Percentiles rank a stretch among this genome's conserved stretches.
Conservation (phyloP, 2,329 filamentous ascomycete genomes). For the Hypoxylon sp. region DNA sequence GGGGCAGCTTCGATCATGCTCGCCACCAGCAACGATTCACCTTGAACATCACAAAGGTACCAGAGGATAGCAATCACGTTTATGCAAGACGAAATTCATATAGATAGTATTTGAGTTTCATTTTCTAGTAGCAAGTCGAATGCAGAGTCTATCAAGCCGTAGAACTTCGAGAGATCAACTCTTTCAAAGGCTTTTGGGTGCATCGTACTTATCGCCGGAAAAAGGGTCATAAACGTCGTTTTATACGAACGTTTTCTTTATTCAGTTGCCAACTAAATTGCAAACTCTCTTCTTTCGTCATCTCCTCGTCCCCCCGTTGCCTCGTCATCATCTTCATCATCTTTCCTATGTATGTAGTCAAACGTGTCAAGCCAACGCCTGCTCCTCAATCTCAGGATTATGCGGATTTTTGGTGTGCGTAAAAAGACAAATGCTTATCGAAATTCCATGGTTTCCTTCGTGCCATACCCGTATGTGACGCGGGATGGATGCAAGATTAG, state of each 20-base stretch:
- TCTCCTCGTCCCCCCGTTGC: slow-evolving; percentile 5
- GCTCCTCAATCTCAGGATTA: slow-evolving; percentile 9
- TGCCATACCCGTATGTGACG: not conserved
- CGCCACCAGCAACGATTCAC: too few relatives aligned
- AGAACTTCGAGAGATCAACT: slow-evolving; percentile 1
- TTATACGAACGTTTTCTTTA: slow-evolving; percentile 35
- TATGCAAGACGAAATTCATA: too few relatives aligned
- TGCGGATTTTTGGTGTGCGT: slow-evolving; percentile 4
- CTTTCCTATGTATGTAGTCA: too few relatives aligned
- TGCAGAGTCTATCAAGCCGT: not conserved
- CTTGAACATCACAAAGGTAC: too few relatives aligned
- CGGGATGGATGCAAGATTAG: slow-evolving; percentile 9
- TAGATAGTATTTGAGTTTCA: slow-evolving; percentile 14
- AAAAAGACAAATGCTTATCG: not conserved
- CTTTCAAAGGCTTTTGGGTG: too few relatives aligned
- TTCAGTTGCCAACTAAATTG: slow-evolving; percentile 8
- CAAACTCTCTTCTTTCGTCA: not conserved
- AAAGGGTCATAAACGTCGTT: slow-evolving; percentile 29
- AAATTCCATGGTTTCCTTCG: too few relatives aligned
- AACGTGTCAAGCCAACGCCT: too few relatives aligned
- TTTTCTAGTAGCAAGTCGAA: slow-evolving; percentile 12
- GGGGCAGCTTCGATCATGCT: slow-evolving; percentile 16
- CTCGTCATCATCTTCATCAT: too few relatives aligned
- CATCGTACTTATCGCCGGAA: slow-evolving; percentile 6
- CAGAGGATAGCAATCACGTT: too few relatives aligned